A percentile compares a stretch with the other conserved stretches of the same genome.
Evolutionary conservation across 805 yeast species (phyloP).

Genomic region (Maudiozyma barnettii): DNA sequence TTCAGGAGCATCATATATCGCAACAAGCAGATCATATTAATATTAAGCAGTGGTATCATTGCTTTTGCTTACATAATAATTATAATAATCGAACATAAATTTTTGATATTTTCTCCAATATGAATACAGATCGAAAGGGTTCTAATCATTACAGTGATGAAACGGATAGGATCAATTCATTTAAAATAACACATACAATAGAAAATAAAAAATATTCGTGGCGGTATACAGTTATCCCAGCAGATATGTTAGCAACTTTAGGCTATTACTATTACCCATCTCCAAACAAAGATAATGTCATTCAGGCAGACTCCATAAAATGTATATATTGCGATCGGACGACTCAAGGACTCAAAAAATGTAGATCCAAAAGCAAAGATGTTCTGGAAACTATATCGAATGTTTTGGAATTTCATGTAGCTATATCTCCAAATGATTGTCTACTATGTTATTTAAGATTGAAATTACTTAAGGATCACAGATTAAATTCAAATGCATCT

Average conservation of each 20-base stretch:
- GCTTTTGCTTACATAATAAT: no score
- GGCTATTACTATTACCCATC: slow-evolving; percentile 24
- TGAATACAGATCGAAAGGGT: not conserved
- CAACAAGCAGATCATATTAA: not conserved
- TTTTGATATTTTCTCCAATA: not conserved
- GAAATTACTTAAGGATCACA: slow-evolving; percentile 19
- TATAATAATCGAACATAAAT: no score
- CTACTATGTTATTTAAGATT: slow-evolving; percentile 11
- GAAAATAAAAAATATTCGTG: slow-evolving; percentile 19
- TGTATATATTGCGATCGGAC: slow-evolving; percentile 18
- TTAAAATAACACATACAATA: not conserved
- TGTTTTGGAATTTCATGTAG: slow-evolving; percentile 17
- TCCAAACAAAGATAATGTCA: slow-evolving; percentile 4
- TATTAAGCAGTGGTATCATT: no score
- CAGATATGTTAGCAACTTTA: slow-evolving; percentile 17
- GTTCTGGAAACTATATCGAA: slow-evolving; percentile 18
- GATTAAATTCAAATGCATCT: slow-evolving; percentile 7
- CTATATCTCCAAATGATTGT: slow-evolving; percentile 8
- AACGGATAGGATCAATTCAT: not conserved
- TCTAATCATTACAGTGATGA: not conserved
- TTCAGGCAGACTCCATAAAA: slow-evolving; percentile 17
- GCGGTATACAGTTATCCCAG: slow-evolving; percentile 26
- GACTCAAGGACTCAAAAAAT: slow-evolving; percentile 15
- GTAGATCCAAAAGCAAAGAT: slow-evolving; percentile 20
- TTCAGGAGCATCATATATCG: no score